phyloP scores from a whole-genome alignment of 495 filamentous ascomycete genomes.

The Hypomontagnella submonticulosa region DNA sequence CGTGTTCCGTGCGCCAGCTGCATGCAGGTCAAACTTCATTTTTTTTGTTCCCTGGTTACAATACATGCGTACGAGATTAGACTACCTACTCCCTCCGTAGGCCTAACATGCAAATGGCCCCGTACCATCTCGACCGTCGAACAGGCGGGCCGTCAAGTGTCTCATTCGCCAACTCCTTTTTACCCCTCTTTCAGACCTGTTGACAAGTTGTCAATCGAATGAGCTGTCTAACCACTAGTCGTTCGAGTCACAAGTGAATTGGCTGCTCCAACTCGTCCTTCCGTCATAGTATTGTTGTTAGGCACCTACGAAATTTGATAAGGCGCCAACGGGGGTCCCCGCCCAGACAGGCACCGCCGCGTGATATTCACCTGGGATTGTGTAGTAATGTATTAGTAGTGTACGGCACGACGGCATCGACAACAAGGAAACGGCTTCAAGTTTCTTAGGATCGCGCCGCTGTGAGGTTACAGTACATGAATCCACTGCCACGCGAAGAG shows the following conservation, averaged over 20 bases:
- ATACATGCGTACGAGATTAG: slow-evolving; percentile 20
- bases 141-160: slow-evolving; percentile 34
- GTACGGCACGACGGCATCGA: slow-evolving; percentile 23
- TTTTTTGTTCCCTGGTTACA: slow-evolving; percentile 19
- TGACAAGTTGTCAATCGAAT: slow-evolving; percentile 33
- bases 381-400: slow-evolving; percentile 23
- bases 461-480: slow-evolving; percentile 41
- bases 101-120: slow-evolving; percentile 19
- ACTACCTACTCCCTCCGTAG: slow-evolving; percentile 35
- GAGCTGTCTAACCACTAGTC: slow-evolving; percentile 20
- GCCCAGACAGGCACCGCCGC: slow-evolving; percentile 29
- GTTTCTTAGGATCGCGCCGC: slow-evolving; percentile 32
- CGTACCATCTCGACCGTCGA: slow-evolving; percentile 32
- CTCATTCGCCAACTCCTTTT: slow-evolving; percentile 32
- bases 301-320: slow-evolving; percentile 38
- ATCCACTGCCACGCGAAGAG: slow-evolving; percentile 46
- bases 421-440: slow-evolving; percentile 18
- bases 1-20: slow-evolving; percentile 36
- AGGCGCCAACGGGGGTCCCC: slow-evolving; percentile 37
- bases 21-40: slow-evolving; percentile 31
- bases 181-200: slow-evolving; percentile 33
- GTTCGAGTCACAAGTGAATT: slow-evolving; percentile 36
- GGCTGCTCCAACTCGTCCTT: slow-evolving; percentile 32
- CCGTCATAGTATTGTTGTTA: slow-evolving; percentile 40
- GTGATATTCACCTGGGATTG: slow-evolving; percentile 19